A percentile compares a stretch with the other conserved stretches of the same genome.
Conservation (phyloP, 768 basidiomycete species). For the Austroboletus eburneus region DNA sequence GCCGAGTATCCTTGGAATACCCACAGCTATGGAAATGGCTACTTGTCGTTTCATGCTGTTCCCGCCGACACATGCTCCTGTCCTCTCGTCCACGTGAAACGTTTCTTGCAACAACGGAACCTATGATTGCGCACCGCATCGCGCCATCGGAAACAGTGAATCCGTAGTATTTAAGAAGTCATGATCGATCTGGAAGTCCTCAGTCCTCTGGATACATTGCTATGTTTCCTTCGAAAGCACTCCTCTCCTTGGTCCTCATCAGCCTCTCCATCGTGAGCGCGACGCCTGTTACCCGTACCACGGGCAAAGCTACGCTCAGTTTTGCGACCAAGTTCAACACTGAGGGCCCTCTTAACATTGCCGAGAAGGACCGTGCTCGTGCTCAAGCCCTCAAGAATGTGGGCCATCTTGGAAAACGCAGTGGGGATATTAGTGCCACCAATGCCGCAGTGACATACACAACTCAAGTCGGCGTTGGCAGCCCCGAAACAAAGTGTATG, state of each 20-base stretch:
- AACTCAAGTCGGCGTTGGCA: not conserved
- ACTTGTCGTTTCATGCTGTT: too few relatives aligned
- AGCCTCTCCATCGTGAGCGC: not conserved
- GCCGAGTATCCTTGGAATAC: too few relatives aligned
- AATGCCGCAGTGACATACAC: not conserved
- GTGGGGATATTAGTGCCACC: not conserved
- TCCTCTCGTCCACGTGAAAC: too few relatives aligned
- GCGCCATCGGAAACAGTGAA: too few relatives aligned
- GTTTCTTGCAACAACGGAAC: too few relatives aligned
- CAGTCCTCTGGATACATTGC: too few relatives aligned
- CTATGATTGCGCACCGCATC: too few relatives aligned
- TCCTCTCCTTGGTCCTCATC: not conserved
- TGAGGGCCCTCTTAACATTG: not conserved
- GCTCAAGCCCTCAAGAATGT: not conserved
- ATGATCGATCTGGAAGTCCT: too few relatives aligned
- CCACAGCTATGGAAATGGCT: too few relatives aligned
- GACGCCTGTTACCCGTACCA: not conserved
- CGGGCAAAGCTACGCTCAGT: not conserved
- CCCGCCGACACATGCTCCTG: too few relatives aligned
- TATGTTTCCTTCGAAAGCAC: not conserved
- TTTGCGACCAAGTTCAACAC: not conserved
- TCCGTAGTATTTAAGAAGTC: too few relatives aligned
- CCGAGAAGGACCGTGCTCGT: not conserved
- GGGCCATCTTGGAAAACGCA: not conserved
- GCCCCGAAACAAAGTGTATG: conserved; percentile 19